Base-by-base conservation (phyloP, 2,329 filamentous ascomycete genomes). In the Colletotrichum limetticola region DNA sequence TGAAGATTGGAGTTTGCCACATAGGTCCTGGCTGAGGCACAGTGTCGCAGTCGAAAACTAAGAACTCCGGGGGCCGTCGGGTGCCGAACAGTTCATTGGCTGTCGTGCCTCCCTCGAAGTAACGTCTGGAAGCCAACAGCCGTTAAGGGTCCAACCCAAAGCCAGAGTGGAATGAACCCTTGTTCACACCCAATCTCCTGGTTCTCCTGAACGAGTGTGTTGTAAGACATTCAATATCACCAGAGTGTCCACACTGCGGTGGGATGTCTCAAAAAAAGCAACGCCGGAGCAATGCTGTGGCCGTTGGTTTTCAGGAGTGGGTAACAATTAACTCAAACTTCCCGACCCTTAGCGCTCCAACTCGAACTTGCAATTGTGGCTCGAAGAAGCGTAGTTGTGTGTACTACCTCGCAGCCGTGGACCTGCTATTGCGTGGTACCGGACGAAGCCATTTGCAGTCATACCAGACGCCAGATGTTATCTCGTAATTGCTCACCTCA, bases 101-200 rank as follows among this genome's bases (percentile, higher is more conserved):
- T 68, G 49, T 55, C 30, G 52, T 53, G 53, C 35, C 49, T 32
- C 59, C n/a, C 14, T 11, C 28, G 37, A 58, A 30, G 52, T 53
- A 19, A 42, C 6, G 52, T 26, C 32, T 14, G 52, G 24, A 56
- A n/a, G 42, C 66, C 42, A 56, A 62, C 30, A 49, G 26, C n/a
- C 30, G 11, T 19, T 32, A 66, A 52, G 64, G 49, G 64, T 52
- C 53, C 53, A 46, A 6, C 49, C 46, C 46, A 42, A 22, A 11
- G 52, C 32, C 32, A 30, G 37, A 46, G 16, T 46, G 66, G 42
- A 63, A 63, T 30, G 65, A 69, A 60, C 65, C 58, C 53, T 16
- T 63, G 46, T 63, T 55, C 42, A 49, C 53, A 55, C 42, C 65
- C 66, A 72, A 72, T 69, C 58, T 69, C 59, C 30, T n/a, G 66